Evolutionary conservation across 2,329 filamentous ascomycete genomes (phyloP).

Genomic region (Fusarium poae): DNA sequence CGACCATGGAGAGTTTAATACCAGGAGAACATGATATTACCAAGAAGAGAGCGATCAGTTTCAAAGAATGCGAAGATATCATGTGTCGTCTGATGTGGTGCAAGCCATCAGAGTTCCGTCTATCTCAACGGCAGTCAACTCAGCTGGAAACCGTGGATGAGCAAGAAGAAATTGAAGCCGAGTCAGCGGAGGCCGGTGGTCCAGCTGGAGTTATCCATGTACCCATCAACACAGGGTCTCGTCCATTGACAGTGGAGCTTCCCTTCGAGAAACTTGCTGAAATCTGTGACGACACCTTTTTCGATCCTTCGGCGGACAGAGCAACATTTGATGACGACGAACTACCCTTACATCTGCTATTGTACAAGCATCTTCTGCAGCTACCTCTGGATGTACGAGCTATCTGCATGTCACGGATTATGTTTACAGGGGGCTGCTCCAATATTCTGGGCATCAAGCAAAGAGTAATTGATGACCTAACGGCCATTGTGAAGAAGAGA

Average conservation of each 20-base stretch:
- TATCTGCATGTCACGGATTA: constrained; percentile 87
- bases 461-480: constrained; percentile 81
- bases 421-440: constrained; percentile 86
- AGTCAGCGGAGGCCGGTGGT: constrained; percentile 42
- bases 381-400: constrained; percentile 86
- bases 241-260: constrained; percentile 70
- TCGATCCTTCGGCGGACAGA: constrained; percentile 67
- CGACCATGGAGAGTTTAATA: constrained; percentile 62
- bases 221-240: constrained; percentile 61
- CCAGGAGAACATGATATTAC: constrained; percentile 51
- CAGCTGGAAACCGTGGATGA: constrained; percentile 66
- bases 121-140: constrained; percentile 55
- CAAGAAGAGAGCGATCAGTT: constrained; percentile 64
- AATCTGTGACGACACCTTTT: constrained; percentile 81
- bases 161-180: constrained; percentile 65
- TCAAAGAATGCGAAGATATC: constrained; percentile 87
- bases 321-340: constrained; percentile 87
- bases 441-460: constrained; percentile 82
- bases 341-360: constrained; percentile 78
- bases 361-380: constrained; percentile 80
- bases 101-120: constrained; percentile 52
- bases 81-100: constrained; percentile 85
- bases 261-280: constrained; percentile 78
- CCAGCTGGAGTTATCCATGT: constrained; percentile 56
- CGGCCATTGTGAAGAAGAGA: constrained; percentile 71